phyloP scores from a whole-genome alignment of 2,329 filamentous ascomycete genomes.

The Sarocladium strictum region DNA sequence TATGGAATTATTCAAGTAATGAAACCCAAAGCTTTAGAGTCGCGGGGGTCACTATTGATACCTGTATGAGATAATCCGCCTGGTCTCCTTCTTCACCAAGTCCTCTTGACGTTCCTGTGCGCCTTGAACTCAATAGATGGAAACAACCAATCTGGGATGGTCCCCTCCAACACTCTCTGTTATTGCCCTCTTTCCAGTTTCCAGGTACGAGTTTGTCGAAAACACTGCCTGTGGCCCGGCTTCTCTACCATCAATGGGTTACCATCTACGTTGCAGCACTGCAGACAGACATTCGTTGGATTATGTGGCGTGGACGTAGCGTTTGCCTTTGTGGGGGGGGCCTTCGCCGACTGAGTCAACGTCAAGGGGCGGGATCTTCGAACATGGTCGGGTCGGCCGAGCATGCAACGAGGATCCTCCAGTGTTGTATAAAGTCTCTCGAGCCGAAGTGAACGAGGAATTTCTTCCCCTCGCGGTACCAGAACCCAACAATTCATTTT shows the following conservation, averaged over 20 bases:
- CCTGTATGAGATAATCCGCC: background rate
- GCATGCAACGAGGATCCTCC: background rate
- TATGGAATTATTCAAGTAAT: constrained; percentile 2
- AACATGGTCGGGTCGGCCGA: background rate
- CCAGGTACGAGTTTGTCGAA: no score
- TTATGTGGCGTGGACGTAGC: background rate
- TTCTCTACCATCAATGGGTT: no score
- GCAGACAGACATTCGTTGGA: background rate
- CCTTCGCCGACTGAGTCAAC: background rate
- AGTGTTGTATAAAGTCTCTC: background rate
- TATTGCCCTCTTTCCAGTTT: no score
- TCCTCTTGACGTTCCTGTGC: background rate
- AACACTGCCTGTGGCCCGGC: no score
- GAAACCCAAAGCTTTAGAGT: constrained; percentile 1
- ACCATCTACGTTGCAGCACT: no score
- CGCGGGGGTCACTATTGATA: background rate
- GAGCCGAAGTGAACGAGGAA: background rate
- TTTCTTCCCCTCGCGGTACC: background rate
- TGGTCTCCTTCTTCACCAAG: no score
- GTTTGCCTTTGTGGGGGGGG: background rate
- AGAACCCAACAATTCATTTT: background rate
- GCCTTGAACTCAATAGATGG: no score
- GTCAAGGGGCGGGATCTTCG: background rate
- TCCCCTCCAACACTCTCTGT: no score
- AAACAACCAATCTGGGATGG: no score